These are phyloP conservation scores for Leishmania braziliensis DNA, from an alignment of 208 protist genomes.

Conservation along the genomic window DNA sequence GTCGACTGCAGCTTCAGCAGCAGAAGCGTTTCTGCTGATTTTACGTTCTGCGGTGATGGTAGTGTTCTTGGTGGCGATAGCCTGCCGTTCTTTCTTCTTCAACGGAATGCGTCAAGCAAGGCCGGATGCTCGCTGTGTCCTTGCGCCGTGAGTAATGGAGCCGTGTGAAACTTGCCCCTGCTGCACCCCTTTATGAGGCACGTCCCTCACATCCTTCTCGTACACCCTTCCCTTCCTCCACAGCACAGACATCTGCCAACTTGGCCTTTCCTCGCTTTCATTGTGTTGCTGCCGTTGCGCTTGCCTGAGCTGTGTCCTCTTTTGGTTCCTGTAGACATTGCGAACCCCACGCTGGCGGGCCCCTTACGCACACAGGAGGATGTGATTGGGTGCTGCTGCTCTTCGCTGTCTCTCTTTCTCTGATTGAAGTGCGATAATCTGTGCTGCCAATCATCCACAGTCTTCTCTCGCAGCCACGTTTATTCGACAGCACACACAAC, in stretches of 20 bases:
- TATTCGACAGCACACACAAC: neutral
- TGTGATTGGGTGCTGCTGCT: neutral
- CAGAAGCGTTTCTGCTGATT: neutral
- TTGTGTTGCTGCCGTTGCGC: neutral
- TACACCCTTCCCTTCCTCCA: neutral
- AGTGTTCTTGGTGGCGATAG: neutral
- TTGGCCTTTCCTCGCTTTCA: neutral
- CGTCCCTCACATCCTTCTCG: neutral
- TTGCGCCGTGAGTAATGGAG: neutral
- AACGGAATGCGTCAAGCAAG: neutral
- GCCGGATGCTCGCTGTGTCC: neutral
- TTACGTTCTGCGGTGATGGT: too few species aligned
- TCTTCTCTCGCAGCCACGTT: neutral
- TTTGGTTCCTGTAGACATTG: neutral
- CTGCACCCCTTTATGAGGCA: neutral
- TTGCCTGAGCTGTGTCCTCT: neutral
- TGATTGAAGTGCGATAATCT: neutral
- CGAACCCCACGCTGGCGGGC: neutral
- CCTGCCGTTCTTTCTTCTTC: neutral
- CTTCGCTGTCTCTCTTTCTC: neutral
- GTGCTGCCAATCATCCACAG: neutral
- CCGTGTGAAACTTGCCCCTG: neutral
- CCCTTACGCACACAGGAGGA: neutral
- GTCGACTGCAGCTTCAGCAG: neutral
- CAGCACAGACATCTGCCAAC: neutral